These are phyloP conservation scores for Arachis stenosperma DNA, from an alignment of 306 rosid genomes.

Conservation along the genomic window DNA sequence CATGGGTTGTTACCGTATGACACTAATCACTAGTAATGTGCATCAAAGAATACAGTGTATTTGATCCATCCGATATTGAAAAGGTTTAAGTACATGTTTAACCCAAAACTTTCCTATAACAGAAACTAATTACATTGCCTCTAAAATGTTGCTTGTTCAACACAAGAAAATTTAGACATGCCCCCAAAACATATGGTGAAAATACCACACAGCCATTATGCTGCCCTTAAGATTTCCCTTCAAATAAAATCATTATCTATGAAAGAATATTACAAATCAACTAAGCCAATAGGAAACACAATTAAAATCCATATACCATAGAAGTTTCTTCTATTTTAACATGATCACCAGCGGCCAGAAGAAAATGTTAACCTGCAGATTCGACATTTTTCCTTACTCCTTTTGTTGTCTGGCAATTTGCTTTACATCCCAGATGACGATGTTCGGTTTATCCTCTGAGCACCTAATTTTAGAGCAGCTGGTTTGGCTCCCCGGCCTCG, in stretches of 20 bases:
- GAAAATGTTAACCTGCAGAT: constrained; percentile 20
- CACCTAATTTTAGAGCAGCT: constrained; percentile 80
- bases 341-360: constrained; percentile 36
- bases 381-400: constrained; percentile 22
- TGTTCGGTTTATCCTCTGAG: constrained; percentile 87
- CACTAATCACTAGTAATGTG: not conserved
- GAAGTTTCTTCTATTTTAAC: constrained; percentile 27
- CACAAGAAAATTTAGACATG: constrained; percentile 10
- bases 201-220: constrained; percentile 22
- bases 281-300: constrained; percentile 30
- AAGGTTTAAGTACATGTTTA: not conserved
- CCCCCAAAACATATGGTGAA: constrained; percentile 26
- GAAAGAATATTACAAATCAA: constrained; percentile 53
- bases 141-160: constrained; percentile 28
- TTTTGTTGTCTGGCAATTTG: constrained; percentile 21
- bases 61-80: not conserved
- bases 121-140: constrained; percentile 43
- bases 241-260: constrained; percentile 17
- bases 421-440: constrained; percentile 73
- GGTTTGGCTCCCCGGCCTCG: constrained; percentile 83
- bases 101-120: constrained; percentile 35
- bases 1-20: not conserved
- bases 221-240: constrained; percentile 33
- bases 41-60: not conserved
- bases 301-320: constrained; percentile 25